phyloP scores from a whole-genome alignment of 208 protist genomes.

The Trypanosomatidae sp. region DNA sequence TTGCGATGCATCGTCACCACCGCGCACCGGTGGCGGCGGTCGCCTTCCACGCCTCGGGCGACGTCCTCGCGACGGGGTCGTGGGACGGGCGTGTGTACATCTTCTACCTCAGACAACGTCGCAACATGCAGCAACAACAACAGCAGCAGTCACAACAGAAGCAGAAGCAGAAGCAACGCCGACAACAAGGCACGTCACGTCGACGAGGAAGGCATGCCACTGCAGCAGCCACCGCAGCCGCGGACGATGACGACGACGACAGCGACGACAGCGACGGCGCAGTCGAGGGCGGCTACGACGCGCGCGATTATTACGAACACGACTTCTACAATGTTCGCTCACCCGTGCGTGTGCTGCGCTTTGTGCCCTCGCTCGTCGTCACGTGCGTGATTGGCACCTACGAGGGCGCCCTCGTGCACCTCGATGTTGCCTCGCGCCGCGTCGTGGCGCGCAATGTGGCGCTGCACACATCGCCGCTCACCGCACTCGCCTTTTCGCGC shows the following conservation, averaged over 20 bases:
- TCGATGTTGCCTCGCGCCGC: conserved; percentile 39
- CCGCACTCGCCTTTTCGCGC: conserved; percentile 28
- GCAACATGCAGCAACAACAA: neutral
- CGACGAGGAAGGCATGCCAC: conserved; percentile 3
- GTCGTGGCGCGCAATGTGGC: conserved; percentile 17
- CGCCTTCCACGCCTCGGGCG: conserved; percentile 47
- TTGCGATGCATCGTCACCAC: conserved; percentile 45
- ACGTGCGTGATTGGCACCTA: conserved; percentile 62
- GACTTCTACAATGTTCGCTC: conserved; percentile 6
- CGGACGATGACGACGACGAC: no score
- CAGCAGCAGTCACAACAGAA: neutral
- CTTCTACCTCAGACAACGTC: conserved; percentile 13
- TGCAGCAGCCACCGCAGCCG: no score
- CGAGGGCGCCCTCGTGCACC: conserved; percentile 34
- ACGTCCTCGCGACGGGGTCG: conserved; percentile 53
- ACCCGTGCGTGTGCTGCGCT: conserved; percentile 40
- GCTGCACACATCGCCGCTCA: conserved; percentile 50
- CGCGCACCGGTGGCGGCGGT: conserved; percentile 32
- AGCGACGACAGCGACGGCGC: no score
- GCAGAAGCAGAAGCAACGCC: neutral
- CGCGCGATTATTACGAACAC: no score
- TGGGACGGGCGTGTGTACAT: conserved; percentile 56
- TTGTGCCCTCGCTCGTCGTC: conserved; percentile 45
- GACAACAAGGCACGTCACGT: conserved; percentile 4
- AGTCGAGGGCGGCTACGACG: no score